A percentile compares a stretch with the other conserved stretches of the same genome.
Conservation (phyloP, 306 rosid genomes). For the Bauhinia variegata region DNA sequence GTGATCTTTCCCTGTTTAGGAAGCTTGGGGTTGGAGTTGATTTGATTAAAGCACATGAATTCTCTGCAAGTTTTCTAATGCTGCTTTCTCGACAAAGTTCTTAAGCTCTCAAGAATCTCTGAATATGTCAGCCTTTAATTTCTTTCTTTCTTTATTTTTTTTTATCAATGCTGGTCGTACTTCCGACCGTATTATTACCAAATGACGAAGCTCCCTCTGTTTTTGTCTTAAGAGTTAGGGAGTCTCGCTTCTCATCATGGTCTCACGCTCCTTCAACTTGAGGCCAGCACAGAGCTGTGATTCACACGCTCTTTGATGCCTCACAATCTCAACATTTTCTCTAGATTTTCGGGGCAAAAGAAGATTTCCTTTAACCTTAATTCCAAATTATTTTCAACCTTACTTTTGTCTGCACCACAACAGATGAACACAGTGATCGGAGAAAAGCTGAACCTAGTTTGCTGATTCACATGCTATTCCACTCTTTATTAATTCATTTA, state of each 20-base stretch:
- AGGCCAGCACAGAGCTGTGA: neutral
- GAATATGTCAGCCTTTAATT: slow-evolving; percentile 37
- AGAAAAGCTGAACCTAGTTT: slow-evolving; percentile 32
- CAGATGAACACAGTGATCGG: neutral
- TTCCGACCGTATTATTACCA: slow-evolving; percentile 54
- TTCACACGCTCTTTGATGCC: neutral
- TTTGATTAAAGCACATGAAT: slow-evolving; percentile 49
- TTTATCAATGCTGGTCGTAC: slow-evolving; percentile 31
- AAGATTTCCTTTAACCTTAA: neutral
- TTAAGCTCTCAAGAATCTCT: slow-evolving; percentile 46
- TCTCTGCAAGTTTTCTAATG: slow-evolving; percentile 37
- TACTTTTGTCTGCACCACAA: neutral
- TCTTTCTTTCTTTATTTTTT: neutral
- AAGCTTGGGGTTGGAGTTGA: too few species aligned
- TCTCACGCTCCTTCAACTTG: neutral
- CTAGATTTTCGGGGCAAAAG: neutral
- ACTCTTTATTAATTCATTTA: neutral
- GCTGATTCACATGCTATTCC: slow-evolving; percentile 34
- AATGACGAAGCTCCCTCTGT: slow-evolving; percentile 48
- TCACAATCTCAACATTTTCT: neutral
- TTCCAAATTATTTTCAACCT: neutral
- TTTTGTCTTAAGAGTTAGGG: too few species aligned
- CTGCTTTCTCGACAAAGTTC: slow-evolving; percentile 31
- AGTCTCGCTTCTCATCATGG: too few species aligned
- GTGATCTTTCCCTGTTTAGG: slow-evolving; percentile 22